Percentiles rank a stretch among this genome's conserved stretches.
Conservation (phyloP, 768 basidiomycete species). For the Candolleomyces eurysporus region DNA sequence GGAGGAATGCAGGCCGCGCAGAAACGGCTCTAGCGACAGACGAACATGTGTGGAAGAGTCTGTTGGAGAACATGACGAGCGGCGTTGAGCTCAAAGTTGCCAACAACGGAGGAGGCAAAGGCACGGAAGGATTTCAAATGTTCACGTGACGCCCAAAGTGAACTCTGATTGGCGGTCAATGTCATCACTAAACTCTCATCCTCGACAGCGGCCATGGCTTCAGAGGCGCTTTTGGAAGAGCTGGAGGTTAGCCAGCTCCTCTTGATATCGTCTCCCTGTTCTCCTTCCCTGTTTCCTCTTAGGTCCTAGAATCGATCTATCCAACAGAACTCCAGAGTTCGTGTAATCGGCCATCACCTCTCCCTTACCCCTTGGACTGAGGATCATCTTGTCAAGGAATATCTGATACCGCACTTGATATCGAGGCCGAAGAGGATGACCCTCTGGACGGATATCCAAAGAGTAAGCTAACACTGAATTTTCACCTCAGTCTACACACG, state of each 20-base stretch:
- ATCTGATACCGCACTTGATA: constrained; percentile 77
- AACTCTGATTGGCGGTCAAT: neutral
- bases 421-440: constrained; percentile 88
- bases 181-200: constrained; percentile 8
- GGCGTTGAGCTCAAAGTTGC: neutral
- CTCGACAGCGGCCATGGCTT: constrained; percentile 43
- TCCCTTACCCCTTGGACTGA: constrained; percentile 39
- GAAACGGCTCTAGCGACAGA: neutral
- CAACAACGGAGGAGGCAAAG: neutral
- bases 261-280: constrained; percentile 7
- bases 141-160: constrained; percentile 5
- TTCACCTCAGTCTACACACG: neutral
- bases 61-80: constrained; percentile 6
- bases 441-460: constrained; percentile 45
- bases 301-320: constrained; percentile 96
- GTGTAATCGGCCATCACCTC: constrained; percentile 40
- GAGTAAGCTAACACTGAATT: neutral
- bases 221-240: constrained; percentile 78
- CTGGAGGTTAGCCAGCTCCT: constrained; percentile 63
- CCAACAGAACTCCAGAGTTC: constrained; percentile 89
- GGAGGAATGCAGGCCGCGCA: too few species aligned
- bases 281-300: constrained; percentile 11
- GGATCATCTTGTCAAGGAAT: constrained; percentile 63
- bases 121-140: neutral
- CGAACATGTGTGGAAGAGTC: constrained; percentile 1